Evolutionary conservation across 176 grass and related monocot species (phyloP).

Genomic region (Pharus latifolius): DNA sequence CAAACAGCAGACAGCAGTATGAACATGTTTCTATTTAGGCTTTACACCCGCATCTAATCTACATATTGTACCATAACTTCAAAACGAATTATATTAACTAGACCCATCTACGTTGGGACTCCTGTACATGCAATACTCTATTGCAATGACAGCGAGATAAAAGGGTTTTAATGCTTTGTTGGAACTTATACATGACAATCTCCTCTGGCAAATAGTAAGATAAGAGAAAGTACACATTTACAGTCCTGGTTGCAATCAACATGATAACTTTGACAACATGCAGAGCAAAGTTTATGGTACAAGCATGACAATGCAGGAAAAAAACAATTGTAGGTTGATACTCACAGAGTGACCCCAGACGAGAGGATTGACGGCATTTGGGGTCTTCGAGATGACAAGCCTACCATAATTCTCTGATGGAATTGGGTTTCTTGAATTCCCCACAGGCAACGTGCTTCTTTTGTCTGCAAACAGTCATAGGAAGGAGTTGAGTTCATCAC

Average conservation of each 20-base stretch:
- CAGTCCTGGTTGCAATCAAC: background rate
- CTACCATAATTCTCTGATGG: constrained; percentile 64
- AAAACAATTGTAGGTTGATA: background rate
- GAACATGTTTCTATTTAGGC: background rate
- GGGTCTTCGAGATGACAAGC: constrained; percentile 69
- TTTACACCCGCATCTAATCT: background rate
- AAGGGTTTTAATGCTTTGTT: background rate
- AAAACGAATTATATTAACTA: background rate
- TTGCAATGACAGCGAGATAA: background rate
- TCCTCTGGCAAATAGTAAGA: background rate
- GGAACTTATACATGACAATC: background rate
- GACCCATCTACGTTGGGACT: too few species aligned
- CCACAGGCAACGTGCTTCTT: constrained; percentile 55
- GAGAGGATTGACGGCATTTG: constrained; percentile 82
- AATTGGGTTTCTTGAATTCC: constrained; percentile 66
- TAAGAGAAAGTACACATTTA: background rate
- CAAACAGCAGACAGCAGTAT: background rate
- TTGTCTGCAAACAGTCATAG: constrained; percentile 40
- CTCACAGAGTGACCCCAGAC: constrained; percentile 89
- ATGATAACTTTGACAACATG: background rate
- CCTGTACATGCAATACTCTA: background rate
- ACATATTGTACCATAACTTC: background rate
- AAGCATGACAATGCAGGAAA: background rate
- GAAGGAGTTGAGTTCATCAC: constrained; percentile 7
- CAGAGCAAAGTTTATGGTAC: background rate